These are phyloP conservation scores for Alternaria incomplexa DNA, from an alignment of 2,329 filamentous ascomycete genomes.

Conservation along the genomic window DNA sequence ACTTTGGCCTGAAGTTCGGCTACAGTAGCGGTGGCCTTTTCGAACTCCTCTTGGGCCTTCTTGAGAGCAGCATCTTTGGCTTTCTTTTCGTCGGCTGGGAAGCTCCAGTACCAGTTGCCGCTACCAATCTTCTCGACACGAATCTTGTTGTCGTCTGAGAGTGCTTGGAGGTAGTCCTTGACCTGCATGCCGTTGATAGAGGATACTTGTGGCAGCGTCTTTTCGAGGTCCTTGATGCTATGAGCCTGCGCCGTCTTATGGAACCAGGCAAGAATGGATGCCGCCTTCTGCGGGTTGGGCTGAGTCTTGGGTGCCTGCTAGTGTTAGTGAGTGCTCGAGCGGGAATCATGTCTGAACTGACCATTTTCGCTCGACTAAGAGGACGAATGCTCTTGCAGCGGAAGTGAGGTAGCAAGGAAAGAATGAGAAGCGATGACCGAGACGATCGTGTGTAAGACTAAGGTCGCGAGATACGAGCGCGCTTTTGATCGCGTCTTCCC, in stretches of 20 bases:
- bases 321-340: slow-evolving; percentile 12
- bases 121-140: slow-evolving; percentile 73
- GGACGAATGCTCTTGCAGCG: neutral
- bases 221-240: slow-evolving; percentile 72
- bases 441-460: neutral
- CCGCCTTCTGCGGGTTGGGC: slow-evolving; percentile 64
- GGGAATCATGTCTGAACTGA: neutral
- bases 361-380: slow-evolving; percentile 9
- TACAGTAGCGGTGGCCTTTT: slow-evolving; percentile 44
- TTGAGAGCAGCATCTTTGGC: slow-evolving; percentile 49
- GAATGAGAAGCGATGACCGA: neutral
- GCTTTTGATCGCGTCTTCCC: neutral
- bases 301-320: slow-evolving; percentile 60
- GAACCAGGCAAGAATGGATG: slow-evolving; percentile 65
- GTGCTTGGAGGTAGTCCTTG: slow-evolving; percentile 69
- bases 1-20: slow-evolving; percentile 51
- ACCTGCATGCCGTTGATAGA: slow-evolving; percentile 71
- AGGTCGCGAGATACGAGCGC: neutral
- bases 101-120: slow-evolving; percentile 76
- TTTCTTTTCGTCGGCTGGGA: slow-evolving; percentile 64
- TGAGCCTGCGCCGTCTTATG: slow-evolving; percentile 66
- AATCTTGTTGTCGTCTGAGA: slow-evolving; percentile 67
- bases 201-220: slow-evolving; percentile 64
- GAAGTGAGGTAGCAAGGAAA: neutral
- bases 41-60: slow-evolving; percentile 46